Evolutionary conservation across 306 rosid genomes (phyloP).

Genomic region (Arachis hypogaea): DNA sequence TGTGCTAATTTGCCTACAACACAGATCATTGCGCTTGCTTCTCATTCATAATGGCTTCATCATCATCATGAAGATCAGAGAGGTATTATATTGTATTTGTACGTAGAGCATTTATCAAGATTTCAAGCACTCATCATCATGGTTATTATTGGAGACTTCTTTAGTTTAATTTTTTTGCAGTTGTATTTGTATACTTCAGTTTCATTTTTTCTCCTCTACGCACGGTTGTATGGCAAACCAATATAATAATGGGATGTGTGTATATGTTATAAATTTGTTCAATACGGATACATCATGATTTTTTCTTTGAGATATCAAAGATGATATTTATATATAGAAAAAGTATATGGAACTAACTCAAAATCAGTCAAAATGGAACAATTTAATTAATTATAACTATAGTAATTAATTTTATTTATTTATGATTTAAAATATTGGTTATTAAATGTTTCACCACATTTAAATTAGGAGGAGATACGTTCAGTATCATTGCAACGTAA

Average conservation of each 20-base stretch:
- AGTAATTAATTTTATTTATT: too few species aligned
- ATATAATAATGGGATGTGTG: background rate
- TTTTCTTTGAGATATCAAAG: background rate
- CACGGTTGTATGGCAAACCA: slow-evolving; percentile 11
- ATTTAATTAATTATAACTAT: too few species aligned
- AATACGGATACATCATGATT: background rate
- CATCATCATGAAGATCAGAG: too few species aligned
- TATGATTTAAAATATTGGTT: too few species aligned
- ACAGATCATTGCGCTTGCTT: slow-evolving; percentile 40
- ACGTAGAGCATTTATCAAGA: background rate
- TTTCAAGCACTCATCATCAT: background rate
- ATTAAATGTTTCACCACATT: too few species aligned
- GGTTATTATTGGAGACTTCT: too few species aligned
- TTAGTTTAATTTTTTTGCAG: background rate
- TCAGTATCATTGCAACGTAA: too few species aligned
- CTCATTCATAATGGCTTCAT: slow-evolving; percentile 25
- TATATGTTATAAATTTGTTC: background rate
- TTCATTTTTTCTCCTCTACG: background rate
- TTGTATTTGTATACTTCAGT: background rate
- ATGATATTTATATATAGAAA: too few species aligned
- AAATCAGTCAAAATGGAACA: too few species aligned
- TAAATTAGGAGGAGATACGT: too few species aligned
- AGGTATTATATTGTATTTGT: too few species aligned
- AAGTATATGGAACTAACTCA: too few species aligned
- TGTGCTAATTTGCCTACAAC: slow-evolving; percentile 34